Base-by-base conservation (phyloP, 108 stramenopile genomes). In the Stephanodiscus minutulus region DNA sequence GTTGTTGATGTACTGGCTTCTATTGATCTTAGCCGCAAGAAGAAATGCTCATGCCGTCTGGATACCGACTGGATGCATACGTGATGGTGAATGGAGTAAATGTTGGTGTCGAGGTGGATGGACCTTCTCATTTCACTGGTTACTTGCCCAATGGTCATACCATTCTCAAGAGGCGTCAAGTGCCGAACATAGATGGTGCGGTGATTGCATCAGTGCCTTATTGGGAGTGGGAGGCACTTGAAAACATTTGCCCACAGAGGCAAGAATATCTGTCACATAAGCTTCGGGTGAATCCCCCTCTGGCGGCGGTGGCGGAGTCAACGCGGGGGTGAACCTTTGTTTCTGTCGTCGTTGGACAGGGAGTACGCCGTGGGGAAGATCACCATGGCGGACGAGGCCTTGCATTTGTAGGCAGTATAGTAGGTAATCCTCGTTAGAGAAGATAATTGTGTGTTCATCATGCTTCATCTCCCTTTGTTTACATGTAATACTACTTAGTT, bases 51-150 rank as follows among this genome's bases (percentile, higher is more conserved):
- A 22, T 31, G 9, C 31, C 22, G 2, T 58, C 55, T 58, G 68
- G 68, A 8, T 58, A 69, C 47, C 53, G 57, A 17, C 11, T 69
- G 17, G 68, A 58, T 41, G 35, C 44, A 11, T 33, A 3, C 12
- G 46, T 65, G 3, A 10, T 21, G 1, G 22, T 65, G 21, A 20
- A 66, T 6, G 72, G 65, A 18, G 44, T 5, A 50, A 73, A 66
- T 25, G 28, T 73, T 36, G 56, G 28, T 7, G 21, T 70, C 11
- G 69, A 62, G 31, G 75, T 61, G 20, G 68, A 76, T 69, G 60
- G 75, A 10, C 75, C 68, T 11, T 27, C 37, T 61, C 67, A 76
- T 55, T 76, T 49, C 37, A 17, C 60, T 58, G 56, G 68, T 17
- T 15, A 55, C 27, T 13, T 22, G 17, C 21, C 25, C 1, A 58